Evolutionary conservation across 768 basidiomycete species (phyloP).

Genomic region (Psilocybe cyanescens): DNA sequence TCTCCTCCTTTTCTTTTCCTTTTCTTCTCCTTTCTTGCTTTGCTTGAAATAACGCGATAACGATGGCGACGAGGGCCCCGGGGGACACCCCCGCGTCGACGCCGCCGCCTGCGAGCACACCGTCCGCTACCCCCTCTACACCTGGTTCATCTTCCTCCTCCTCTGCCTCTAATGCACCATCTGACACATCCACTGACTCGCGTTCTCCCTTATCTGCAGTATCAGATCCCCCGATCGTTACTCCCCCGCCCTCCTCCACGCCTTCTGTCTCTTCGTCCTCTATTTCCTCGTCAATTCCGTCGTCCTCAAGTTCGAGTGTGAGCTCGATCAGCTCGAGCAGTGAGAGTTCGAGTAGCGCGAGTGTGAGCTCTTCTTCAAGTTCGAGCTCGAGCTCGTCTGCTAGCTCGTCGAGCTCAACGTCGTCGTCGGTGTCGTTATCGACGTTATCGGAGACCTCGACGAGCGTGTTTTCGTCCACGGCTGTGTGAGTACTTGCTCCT

Average conservation of each 20-base stretch:
- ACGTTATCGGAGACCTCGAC: conserved; percentile 16
- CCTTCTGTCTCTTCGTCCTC: conserved; percentile 5
- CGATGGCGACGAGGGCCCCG: background rate
- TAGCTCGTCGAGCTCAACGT: conserved; percentile 4
- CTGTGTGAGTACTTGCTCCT: conserved; percentile 8
- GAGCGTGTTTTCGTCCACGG: conserved; percentile 15
- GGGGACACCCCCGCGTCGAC: background rate
- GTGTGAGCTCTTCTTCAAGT: background rate
- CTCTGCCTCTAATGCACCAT: background rate
- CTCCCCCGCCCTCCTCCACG: conserved; percentile 4
- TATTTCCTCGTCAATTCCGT: conserved; percentile 1
- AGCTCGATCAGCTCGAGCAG: conserved; percentile 4
- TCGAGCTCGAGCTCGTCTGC: conserved; percentile 5
- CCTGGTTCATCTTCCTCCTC: conserved; percentile 12
- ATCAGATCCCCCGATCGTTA: background rate
- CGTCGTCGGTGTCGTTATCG: conserved; percentile 5
- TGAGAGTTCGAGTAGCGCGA: background rate
- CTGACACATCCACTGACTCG: background rate
- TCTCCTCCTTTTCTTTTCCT: background rate
- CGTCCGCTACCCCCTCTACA: background rate
- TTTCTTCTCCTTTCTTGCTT: background rate
- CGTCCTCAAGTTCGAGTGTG: conserved; percentile 4
- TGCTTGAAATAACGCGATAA: background rate
- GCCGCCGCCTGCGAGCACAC: background rate
- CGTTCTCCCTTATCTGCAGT: background rate